These are phyloP conservation scores for Microsporum audouinii DNA, from an alignment of 2,329 filamentous ascomycete genomes.

Conservation along the genomic window DNA sequence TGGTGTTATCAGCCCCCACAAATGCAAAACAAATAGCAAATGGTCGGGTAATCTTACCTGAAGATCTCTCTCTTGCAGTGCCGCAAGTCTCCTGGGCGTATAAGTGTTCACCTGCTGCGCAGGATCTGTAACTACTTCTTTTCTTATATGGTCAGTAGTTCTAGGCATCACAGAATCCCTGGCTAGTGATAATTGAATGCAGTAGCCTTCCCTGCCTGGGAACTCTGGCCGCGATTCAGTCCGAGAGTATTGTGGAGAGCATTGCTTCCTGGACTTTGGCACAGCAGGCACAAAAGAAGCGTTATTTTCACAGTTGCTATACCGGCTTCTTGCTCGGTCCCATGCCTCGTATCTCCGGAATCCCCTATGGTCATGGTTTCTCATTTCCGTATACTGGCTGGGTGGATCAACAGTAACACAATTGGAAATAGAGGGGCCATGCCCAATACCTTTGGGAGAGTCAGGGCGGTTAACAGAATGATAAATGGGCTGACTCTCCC, in stretches of 20 bases:
- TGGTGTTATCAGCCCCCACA: conserved; percentile 10
- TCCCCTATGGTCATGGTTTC: conserved; percentile 32
- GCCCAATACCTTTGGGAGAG: neutral
- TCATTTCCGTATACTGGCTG: conserved; percentile 18
- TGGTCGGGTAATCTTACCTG: neutral
- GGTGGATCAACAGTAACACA: neutral
- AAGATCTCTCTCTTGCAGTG: neutral
- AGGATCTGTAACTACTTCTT: neutral
- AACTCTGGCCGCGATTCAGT: neutral
- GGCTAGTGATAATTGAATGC: neutral
- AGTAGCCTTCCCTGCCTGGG: neutral
- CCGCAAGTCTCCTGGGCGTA: neutral
- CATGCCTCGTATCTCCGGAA: conserved; percentile 39
- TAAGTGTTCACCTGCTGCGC: neutral
- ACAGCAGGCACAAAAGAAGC: neutral
- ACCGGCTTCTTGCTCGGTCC: conserved; percentile 34
- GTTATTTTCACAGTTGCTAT: conserved; percentile 21
- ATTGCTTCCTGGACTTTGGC: neutral
- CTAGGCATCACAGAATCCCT: neutral
- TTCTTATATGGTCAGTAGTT: neutral
- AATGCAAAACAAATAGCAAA: conserved; percentile 3
- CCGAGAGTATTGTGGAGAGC: neutral
- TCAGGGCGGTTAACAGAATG: neutral
- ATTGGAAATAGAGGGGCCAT: neutral
- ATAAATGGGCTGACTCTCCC: conserved; percentile 19